phyloP scores from a whole-genome alignment of 306 rosid species.

The Medicago lupulina region DNA sequence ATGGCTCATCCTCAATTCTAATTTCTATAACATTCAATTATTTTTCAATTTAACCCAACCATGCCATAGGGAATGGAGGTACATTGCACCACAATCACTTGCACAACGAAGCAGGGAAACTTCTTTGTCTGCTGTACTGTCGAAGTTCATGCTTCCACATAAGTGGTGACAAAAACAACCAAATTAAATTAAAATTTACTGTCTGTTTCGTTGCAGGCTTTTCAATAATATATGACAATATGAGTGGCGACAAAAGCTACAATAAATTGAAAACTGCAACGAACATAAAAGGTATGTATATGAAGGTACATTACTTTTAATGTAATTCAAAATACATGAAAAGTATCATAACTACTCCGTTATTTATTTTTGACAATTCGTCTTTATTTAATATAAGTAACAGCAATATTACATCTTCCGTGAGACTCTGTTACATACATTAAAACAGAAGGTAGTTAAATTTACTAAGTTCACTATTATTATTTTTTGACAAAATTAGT shows the following conservation, averaged over 20 bases:
- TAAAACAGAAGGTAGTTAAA: neutral
- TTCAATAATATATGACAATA: neutral
- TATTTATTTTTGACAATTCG: neutral
- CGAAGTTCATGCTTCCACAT: neutral
- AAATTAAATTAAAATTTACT: neutral
- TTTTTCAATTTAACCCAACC: neutral
- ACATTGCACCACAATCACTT: neutral
- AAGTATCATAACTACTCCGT: neutral
- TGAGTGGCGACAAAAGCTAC: neutral
- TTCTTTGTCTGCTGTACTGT: neutral
- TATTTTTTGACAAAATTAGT: no score
- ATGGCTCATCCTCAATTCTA: neutral
- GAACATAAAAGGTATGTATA: neutral
- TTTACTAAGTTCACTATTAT: neutral
- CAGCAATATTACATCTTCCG: conserved; percentile 13
- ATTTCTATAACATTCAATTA: neutral
- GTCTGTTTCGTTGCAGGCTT: neutral
- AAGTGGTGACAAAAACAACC: neutral
- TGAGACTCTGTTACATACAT: neutral
- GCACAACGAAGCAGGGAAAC: neutral
- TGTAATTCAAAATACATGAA: conserved; percentile 15
- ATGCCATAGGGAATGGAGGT: neutral
- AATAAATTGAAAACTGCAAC: neutral
- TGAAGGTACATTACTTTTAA: neutral
- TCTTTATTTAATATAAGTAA: conserved; percentile 1